Base-by-base conservation (phyloP, 257 asterid genomes). In the Scutellaria minor region DNA sequence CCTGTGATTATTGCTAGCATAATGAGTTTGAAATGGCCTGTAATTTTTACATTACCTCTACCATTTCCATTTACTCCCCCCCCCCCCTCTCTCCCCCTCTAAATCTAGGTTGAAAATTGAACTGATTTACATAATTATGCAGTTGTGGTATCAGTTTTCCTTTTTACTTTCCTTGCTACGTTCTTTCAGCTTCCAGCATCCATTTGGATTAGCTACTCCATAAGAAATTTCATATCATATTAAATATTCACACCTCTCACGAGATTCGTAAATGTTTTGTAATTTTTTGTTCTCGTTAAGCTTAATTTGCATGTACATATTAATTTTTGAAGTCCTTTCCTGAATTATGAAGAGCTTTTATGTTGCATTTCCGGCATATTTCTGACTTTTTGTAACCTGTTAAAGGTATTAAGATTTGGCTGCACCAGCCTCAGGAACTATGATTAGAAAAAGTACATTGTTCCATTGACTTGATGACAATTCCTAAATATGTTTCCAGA, bases 221-320 rank as follows among this genome's bases (percentile, higher is more conserved):
- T n/a, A 18, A 41, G 53, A 42, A 63, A 22, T 11, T 59, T 52
- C n/a, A 10, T 14, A 9, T 9, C 10, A 44, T 59, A 15, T 53
- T 52, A 22, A 53, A 24, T 47, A 40, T 10, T n/a, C 37, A 31
- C n/a, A 60, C 24, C 24, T 41, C 45, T 66, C 57, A 20, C 13
- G 35, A 44, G 18, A 42, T 64, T 52, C 4, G 2, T 31, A 27
- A 44, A 62, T 59, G 24, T 47, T 14, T 15, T 59, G 22, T 35
- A 15, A 35, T 47, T 46, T 59, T 41, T 24, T 42, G 55, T 63
- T 44, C 52, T 53, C 52, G 9, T 40, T 53, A n/a, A 62, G 56
- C 45, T 50, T 64, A 60, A 48, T 15, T 72, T 72, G 41, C 42
- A 61, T 15, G 54, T 41, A 61, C 11, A n/a, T 45, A 65, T 46